Percentiles rank a stretch among this genome's conserved stretches.
These are phyloP conservation scores for Escovopsis sp. DNA, from an alignment of 2,329 filamentous ascomycete genomes.

Conservation along the genomic window DNA sequence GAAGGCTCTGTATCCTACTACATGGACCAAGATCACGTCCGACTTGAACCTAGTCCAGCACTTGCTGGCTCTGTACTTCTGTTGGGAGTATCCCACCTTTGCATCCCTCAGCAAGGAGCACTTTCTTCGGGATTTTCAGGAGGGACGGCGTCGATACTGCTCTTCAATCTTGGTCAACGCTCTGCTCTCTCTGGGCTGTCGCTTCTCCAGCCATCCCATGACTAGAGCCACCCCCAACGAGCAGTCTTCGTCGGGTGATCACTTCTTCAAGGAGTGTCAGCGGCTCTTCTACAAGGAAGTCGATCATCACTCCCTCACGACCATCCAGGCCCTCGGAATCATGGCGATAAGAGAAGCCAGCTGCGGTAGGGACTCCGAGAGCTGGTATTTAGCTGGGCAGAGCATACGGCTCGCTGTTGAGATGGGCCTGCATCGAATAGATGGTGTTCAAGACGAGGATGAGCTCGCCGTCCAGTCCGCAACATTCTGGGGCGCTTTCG, in stretches of 20 bases:
- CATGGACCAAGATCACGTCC: conserved; percentile 47
- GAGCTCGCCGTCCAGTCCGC: conserved; percentile 43
- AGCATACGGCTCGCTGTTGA: conserved; percentile 59
- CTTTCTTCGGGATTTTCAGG: conserved; percentile 50
- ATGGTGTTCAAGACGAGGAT: conserved; percentile 34
- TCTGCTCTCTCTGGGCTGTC: conserved; percentile 50
- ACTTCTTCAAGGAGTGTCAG: conserved; percentile 58
- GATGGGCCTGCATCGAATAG: conserved; percentile 49
- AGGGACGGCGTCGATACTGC: conserved; percentile 49
- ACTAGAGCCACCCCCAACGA: conserved; percentile 49
- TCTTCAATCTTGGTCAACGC: conserved; percentile 53
- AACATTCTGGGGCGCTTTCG: conserved; percentile 49
- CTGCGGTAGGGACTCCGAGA: conserved; percentile 56
- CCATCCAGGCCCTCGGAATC: conserved; percentile 59
- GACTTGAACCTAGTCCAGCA: conserved; percentile 47
- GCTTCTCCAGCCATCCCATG: conserved; percentile 50
- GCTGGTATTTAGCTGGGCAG: conserved; percentile 58
- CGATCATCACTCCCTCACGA: conserved; percentile 50
- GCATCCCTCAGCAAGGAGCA: conserved; percentile 57
- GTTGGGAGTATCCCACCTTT: conserved; percentile 65
- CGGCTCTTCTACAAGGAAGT: conserved; percentile 43
- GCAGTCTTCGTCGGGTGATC: conserved; percentile 52
- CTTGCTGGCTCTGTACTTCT: conserved; percentile 54
- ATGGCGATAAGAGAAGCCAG: conserved; percentile 65
- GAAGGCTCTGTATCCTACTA: conserved; percentile 25